Conservation (phyloP, 1,139 yeast genomes). For the Insectozyma bohioensis region DNA sequence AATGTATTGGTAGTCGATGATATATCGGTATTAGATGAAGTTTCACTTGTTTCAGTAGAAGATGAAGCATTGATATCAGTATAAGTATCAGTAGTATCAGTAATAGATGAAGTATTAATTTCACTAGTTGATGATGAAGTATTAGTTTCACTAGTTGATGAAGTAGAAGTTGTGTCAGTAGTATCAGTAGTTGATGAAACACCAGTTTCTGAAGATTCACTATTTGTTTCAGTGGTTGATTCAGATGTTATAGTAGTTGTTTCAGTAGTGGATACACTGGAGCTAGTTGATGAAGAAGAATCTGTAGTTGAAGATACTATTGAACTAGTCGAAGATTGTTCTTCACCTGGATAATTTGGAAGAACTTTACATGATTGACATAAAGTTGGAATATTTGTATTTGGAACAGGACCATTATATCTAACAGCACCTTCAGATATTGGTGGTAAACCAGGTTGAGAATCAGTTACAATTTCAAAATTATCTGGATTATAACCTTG, state of each 20-base stretch:
- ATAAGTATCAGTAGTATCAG: background rate
- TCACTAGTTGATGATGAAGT: background rate
- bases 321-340: background rate
- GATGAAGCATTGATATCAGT: background rate
- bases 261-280: constrained; percentile 3
- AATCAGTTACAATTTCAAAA: constrained; percentile 17
- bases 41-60: background rate
- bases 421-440: constrained; percentile 14
- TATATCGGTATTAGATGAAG: background rate
- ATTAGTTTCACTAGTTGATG: constrained; percentile 4
- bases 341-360: constrained; percentile 17
- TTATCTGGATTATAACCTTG: constrained; percentile 17
- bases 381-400: constrained; percentile 12
- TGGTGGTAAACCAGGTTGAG: constrained; percentile 16
- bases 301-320: constrained; percentile 4
- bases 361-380: constrained; percentile 17
- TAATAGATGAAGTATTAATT: background rate
- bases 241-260: constrained; percentile 6
- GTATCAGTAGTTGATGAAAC: constrained; percentile 7
- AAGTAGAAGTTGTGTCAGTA: constrained; percentile 10
- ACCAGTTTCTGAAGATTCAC: constrained; percentile 12
- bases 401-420: constrained; percentile 22
- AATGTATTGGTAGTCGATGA: too few species aligned
- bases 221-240: constrained; percentile 14
- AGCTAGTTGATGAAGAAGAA: constrained; percentile 2